A percentile compares a stretch with the other conserved stretches of the same genome.
Evolutionary conservation across 2,329 filamentous ascomycete genomes (phyloP).

Genomic region (Corniculantispora saksenae): DNA sequence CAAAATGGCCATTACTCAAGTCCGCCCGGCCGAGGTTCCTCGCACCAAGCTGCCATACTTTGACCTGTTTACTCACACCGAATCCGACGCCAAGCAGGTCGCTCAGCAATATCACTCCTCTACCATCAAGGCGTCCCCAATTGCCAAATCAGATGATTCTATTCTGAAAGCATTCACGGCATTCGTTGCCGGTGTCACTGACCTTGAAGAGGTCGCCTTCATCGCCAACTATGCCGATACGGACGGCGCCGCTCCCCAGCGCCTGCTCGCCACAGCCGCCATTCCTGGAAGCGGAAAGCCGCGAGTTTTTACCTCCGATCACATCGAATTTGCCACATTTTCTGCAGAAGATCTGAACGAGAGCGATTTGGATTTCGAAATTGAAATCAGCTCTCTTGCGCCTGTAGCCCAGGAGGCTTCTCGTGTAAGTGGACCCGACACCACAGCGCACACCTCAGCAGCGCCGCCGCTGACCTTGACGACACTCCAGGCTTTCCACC

Average conservation of each 20-base stretch:
- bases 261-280: conserved; percentile 3
- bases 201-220: conserved; percentile 14
- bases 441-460: neutral
- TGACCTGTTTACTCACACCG: conserved; percentile 14
- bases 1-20: conserved; percentile 10
- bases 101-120: conserved; percentile 4
- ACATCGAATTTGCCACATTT: conserved; percentile 13
- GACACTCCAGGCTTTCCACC: conserved; percentile 2
- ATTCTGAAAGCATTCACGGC: conserved; percentile 9
- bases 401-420: neutral
- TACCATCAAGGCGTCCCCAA: neutral
- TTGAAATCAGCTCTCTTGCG: neutral
- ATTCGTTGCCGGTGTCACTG: conserved; percentile 13
- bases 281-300: conserved; percentile 1
- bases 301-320: conserved; percentile 13
- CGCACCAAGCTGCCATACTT: conserved; percentile 18
- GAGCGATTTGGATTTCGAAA: conserved; percentile 6
- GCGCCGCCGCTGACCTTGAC: neutral
- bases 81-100: conserved; percentile 10
- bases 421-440: conserved; percentile 5
- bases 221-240: conserved; percentile 7
- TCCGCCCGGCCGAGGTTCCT: conserved; percentile 11
- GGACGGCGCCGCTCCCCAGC: neutral
- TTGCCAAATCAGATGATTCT: neutral
- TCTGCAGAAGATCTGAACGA: neutral